These are phyloP conservation scores for Coriaria nepalensis DNA, from an alignment of 306 rosid genomes.

Conservation along the genomic window DNA sequence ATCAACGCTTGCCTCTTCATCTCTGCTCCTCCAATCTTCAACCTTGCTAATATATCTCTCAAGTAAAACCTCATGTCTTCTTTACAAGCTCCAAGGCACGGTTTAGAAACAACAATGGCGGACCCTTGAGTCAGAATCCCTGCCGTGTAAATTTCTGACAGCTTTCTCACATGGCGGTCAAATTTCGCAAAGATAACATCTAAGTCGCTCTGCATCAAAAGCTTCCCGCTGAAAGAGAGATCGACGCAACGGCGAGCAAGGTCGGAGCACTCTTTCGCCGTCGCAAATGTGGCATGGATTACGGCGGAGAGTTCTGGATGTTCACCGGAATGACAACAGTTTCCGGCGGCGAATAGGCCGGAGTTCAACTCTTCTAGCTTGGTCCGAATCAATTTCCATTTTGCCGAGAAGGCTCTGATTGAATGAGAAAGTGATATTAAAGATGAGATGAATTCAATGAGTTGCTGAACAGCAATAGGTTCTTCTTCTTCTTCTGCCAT, in stretches of 20 bases:
- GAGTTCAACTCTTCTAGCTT: slow-evolving; percentile 60
- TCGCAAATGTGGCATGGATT: slow-evolving; percentile 16
- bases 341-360: slow-evolving; percentile 41
- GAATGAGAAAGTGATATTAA: slow-evolving; percentile 53
- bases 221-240: slow-evolving; percentile 76
- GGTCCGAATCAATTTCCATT: slow-evolving; percentile 54
- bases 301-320: slow-evolving; percentile 29
- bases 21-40: slow-evolving; percentile 58
- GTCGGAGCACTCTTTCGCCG: slow-evolving; percentile 45
- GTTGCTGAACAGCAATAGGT: slow-evolving; percentile 25
- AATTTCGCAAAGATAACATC: slow-evolving; percentile 43
- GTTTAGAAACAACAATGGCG: slow-evolving; percentile 63
- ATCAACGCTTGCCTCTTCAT: slow-evolving; percentile 58
- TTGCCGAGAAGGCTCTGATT: slow-evolving; percentile 52
- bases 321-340: slow-evolving; percentile 32
- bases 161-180: slow-evolving; percentile 36
- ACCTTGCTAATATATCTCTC: slow-evolving; percentile 56
- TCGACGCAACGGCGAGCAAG: slow-evolving; percentile 67
- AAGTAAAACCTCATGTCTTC: slow-evolving; percentile 79
- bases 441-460: slow-evolving; percentile 30
- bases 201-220: slow-evolving; percentile 89
- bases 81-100: slow-evolving; percentile 50
- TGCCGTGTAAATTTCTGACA: slow-evolving; percentile 37
- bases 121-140: slow-evolving; percentile 34
- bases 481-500: slow-evolving; percentile 14